Conservation (phyloP, 306 rosid species). For the Vachellia collinsii region DNA sequence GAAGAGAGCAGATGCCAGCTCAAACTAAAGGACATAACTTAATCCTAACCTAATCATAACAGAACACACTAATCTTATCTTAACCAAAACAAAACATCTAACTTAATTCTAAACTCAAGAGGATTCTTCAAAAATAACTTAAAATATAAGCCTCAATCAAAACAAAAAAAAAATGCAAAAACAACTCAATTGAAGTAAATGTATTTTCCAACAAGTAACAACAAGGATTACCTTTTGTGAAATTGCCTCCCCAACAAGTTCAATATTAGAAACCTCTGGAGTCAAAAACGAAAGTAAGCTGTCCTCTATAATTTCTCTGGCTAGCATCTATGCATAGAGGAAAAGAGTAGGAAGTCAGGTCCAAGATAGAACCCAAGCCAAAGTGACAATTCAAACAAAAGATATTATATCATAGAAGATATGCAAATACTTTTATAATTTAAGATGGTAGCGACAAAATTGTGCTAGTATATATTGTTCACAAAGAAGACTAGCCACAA, state of each 20-base stretch:
- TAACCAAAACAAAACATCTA: neutral
- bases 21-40: neutral
- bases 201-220: constrained; percentile 7
- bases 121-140: neutral
- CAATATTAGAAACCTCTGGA: constrained; percentile 65
- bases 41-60: neutral
- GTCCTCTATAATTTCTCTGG: constrained; percentile 88
- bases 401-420: constrained; percentile 27
- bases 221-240: constrained; percentile 62
- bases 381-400: constrained; percentile 31
- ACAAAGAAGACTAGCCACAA: constrained; percentile 27
- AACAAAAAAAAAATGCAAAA: neutral
- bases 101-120: neutral
- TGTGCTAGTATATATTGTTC: constrained; percentile 21
- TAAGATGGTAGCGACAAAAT: neutral
- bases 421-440: constrained; percentile 25
- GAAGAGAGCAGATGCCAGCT: neutral
- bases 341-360: constrained; percentile 24
- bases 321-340: constrained; percentile 73
- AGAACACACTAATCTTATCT: neutral
- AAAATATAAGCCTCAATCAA: neutral
- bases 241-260: constrained; percentile 60
- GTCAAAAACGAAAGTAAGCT: constrained; percentile 74
- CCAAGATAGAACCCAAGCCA: constrained; percentile 38
- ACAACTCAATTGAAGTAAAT: neutral